These are phyloP conservation scores for Monilinia vaccinii-corymbosi DNA, from an alignment of 2,329 filamentous ascomycete genomes.

Conservation along the genomic window DNA sequence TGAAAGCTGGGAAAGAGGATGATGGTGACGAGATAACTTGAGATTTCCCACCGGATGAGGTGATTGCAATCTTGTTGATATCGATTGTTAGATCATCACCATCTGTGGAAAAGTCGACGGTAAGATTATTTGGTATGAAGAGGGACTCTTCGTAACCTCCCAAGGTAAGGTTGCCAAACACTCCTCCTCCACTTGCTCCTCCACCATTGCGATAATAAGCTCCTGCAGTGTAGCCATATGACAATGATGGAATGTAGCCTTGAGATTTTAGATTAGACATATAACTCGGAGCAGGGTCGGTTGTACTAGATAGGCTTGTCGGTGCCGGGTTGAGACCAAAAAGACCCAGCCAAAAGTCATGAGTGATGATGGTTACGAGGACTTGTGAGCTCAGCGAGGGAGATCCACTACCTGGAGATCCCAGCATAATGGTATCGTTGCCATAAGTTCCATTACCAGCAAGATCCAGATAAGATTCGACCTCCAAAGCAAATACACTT, in stretches of 20 bases:
- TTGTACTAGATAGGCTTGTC: constrained; percentile 16
- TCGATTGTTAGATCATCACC: constrained; percentile 32
- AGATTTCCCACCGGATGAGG: constrained; percentile 10
- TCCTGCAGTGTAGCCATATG: constrained; percentile 37
- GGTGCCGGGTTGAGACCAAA: constrained; percentile 21
- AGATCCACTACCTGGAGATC: constrained; percentile 8
- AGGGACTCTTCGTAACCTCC: constrained; percentile 35
- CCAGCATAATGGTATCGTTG: constrained; percentile 19
- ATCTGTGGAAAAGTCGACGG: constrained; percentile 31
- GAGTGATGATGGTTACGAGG: constrained; percentile 27
- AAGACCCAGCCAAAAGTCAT: constrained; percentile 22
- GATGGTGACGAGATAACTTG: constrained; percentile 12
- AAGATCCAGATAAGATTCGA: constrained; percentile 15
- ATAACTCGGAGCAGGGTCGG: constrained; percentile 27
- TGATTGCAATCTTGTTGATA: constrained; percentile 29
- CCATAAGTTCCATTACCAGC: constrained; percentile 18
- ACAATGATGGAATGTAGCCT: constrained; percentile 33
- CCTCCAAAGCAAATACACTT: constrained; percentile 16
- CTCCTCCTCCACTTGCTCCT: constrained; percentile 6
- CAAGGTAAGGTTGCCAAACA: constrained; percentile 21
- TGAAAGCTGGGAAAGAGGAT: constrained; percentile 19
- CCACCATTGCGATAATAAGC: constrained; percentile 31
- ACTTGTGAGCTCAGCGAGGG: constrained; percentile 19
- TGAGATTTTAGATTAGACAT: constrained; percentile 32
- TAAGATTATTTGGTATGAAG: constrained; percentile 32